Base-by-base conservation (phyloP, 2,329 filamentous ascomycete genomes). In the Elsinoe arachidis region DNA sequence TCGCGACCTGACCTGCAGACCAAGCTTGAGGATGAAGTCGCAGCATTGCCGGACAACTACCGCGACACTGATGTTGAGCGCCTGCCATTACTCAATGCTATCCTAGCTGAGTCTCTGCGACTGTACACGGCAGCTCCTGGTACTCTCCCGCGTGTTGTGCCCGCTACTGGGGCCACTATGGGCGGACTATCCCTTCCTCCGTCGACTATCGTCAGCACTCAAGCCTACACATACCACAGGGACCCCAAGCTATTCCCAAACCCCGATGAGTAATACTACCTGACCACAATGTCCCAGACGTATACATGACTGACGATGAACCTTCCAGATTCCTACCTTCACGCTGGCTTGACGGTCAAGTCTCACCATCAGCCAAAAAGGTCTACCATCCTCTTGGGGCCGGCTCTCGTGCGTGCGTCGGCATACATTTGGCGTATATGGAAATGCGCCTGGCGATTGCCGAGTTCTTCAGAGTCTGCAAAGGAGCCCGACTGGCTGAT, bases 401-500 rank as follows among this genome's bases (percentile, higher is more conserved):
- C 11, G 41, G 41, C n/a, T 46, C 41, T 9, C 21, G 17, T 12
- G 15, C 59, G 9, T 69, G 68, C 55, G 53, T 67, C 15, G 68
- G 67, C 2, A 37, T 65, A 2, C 65, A 69, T 44, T 61, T 70
- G 2, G 68, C 66, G 1, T 62, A 64, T 14, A 66, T 65, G 58
- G 68, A 68, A 46, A 44, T 70, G 30, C 59, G 66, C 11, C 57
- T 66, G 3, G 64, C 62, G 1, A 58, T 61, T 2, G 64, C 64
- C 1, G 60, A 61, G 38, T 69, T 69, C 59, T 67, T 69, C 56
- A 57, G 64, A 6, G 44, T 56, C 34, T 67, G 60, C 41, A 54
- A 38, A 2, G 62, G 62, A 2, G 64, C 63, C 5, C 55, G 57
- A 15, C 21, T 68, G 12, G 62, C 63, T 9, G 30, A 58, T 1